These are phyloP conservation scores for Globisporangium splendens DNA, from an alignment of 352 stramenopile species.

Conservation along the genomic window DNA sequence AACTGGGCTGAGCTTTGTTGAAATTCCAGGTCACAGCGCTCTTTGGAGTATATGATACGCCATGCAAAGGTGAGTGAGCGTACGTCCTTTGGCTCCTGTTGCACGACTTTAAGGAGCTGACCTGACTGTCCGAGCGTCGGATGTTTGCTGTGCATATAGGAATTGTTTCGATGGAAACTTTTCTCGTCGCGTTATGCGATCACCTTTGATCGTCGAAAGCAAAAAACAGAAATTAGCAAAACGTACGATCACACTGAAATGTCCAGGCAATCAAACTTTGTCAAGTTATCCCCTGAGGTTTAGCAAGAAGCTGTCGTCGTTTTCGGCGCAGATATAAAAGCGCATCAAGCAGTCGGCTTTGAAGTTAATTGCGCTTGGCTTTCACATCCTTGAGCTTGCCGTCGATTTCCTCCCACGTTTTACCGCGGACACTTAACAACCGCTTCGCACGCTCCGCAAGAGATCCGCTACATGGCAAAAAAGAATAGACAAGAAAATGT, in stretches of 20 bases:
- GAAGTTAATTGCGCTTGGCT: conserved; percentile 8
- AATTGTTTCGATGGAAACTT: conserved; percentile 29
- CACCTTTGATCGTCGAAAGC: conserved; percentile 4
- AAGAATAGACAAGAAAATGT: conserved; percentile 7
- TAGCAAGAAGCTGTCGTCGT: too few species aligned
- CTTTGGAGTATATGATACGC: conserved; percentile 40
- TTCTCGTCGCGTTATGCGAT: conserved; percentile 24
- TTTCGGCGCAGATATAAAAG: too few species aligned
- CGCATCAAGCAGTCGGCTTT: too few species aligned
- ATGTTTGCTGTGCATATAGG: conserved; percentile 14
- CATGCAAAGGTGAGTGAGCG: conserved; percentile 27
- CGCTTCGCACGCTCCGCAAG: conserved; percentile 87
- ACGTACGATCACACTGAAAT: too few species aligned
- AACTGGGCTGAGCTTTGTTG: neutral
- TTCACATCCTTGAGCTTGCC: conserved; percentile 69
- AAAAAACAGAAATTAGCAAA: too few species aligned
- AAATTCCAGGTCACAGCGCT: conserved; percentile 33
- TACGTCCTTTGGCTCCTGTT: too few species aligned
- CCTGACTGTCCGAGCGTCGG: neutral
- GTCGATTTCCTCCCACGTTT: conserved; percentile 88
- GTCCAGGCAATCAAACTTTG: too few species aligned
- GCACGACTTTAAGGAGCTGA: conserved; percentile 1
- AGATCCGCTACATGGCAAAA: conserved; percentile 67
- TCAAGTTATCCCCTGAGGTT: too few species aligned
- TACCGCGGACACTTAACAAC: conserved; percentile 92